A percentile compares a stretch with the other conserved stretches of the same genome.
phyloP scores from a whole-genome alignment of 148 eudicot genomes.

The Rhododendron vialii region DNA sequence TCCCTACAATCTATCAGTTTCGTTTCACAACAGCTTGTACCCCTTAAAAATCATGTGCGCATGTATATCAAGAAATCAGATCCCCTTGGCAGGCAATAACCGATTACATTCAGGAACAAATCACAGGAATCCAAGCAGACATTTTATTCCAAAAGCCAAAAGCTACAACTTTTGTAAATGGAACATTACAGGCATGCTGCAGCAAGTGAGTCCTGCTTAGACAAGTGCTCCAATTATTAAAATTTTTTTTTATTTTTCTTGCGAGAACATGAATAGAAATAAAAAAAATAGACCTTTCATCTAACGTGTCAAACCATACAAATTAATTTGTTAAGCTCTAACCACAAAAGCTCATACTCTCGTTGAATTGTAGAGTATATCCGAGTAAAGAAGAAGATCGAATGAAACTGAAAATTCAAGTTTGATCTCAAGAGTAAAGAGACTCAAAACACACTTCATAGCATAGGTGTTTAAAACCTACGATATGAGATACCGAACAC shows the following conservation, averaged over 20 bases:
- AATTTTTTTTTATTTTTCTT: no score
- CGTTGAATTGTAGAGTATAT: neutral
- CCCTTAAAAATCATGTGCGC: neutral
- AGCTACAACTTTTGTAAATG: neutral
- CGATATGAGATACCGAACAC: no score
- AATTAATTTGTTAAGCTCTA: neutral
- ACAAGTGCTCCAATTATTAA: neutral
- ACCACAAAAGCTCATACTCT: neutral
- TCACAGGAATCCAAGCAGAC: neutral
- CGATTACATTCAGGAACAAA: no score
- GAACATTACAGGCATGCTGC: neutral
- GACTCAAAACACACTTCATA: no score
- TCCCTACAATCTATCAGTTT: neutral
- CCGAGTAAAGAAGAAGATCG: no score
- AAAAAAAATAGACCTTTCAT: neutral
- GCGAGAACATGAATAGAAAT: neutral
- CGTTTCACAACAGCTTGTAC: neutral
- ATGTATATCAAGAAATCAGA: neutral
- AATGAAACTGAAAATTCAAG: no score
- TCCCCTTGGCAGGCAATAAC: neutral
- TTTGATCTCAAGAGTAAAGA: no score
- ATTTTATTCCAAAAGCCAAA: neutral
- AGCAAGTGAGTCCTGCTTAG: neutral
- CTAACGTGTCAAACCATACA: neutral
- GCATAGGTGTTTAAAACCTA: no score